These are phyloP conservation scores for Pythium phragmitis DNA, from an alignment of 352 stramenopile genomes.

Conservation along the genomic window DNA sequence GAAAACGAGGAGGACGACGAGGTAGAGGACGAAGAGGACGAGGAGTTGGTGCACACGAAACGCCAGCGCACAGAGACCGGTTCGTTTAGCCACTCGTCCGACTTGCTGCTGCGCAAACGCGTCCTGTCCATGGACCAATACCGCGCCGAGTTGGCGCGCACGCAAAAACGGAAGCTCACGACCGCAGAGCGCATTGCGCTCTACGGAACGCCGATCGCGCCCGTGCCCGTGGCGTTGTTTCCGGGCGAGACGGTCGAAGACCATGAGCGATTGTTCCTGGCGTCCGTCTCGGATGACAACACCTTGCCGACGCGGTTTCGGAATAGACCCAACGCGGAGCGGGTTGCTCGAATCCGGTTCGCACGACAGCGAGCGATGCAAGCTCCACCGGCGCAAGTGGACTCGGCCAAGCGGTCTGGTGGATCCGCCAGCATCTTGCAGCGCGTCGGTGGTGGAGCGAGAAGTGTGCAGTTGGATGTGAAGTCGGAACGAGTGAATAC, in stretches of 20 bases:
- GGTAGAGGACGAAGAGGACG: background rate
- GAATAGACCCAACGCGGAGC: background rate
- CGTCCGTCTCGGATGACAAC: background rate
- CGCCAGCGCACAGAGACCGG: background rate
- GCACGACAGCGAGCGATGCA: background rate
- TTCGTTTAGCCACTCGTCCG: background rate
- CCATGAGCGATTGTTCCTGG: constrained; percentile 31
- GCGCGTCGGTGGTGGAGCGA: background rate
- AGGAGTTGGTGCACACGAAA: background rate
- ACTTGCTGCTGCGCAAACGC: constrained; percentile 9
- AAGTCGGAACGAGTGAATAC: background rate
- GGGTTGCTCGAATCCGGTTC: constrained; percentile 7
- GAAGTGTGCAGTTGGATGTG: background rate
- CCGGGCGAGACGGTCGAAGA: constrained; percentile 31
- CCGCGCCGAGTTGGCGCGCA: constrained; percentile 4
- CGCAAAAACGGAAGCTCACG: background rate
- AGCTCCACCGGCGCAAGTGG: background rate
- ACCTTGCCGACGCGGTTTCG: background rate
- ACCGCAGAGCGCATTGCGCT: background rate
- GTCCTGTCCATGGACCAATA: constrained; percentile 5
- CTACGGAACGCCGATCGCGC: background rate
- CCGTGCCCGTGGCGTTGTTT: constrained; percentile 34
- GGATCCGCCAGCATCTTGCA: background rate
- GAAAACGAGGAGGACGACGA: background rate
- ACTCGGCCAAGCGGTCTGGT: background rate